Base-by-base conservation (phyloP, 345 rosid species). In the Xanthoceras sorbifolium region DNA sequence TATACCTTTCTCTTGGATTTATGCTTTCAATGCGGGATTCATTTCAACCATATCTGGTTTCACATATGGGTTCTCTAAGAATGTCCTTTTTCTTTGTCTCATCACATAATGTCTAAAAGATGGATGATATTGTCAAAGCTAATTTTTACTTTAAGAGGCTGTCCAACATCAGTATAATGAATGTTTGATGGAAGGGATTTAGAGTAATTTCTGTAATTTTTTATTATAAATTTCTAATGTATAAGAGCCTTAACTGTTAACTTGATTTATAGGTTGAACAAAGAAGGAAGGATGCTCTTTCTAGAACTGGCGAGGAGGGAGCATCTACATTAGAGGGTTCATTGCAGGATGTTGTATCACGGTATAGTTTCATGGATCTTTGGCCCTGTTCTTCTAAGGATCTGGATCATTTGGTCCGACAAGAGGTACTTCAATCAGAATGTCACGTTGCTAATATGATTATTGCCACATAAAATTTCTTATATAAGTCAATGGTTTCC, bases 281-380 rank as follows among this genome's bases (percentile, higher is more conserved):
- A 79, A 86, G 99, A 84, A 88, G 90, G 75, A 95, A 95, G 78
- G 99, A 95, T 85, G 96, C 99, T 75, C 92, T 95, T 79, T 87
- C 90, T 63, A 88, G 89, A 78, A 85, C 84, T 62, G 82, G 78
- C 71, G 96, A 91, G 82, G 98, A 91, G 76, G 97, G 89, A 68
- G 80, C 83, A 59, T 80, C 91, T 64, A 83, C 83, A 22, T 76
- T 84, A 57, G 96, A 91, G 71, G 85, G 82, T 81, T 90, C 97
- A 64, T 85, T 95, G 78, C 90, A 89, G 75, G 98, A 93, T 80
- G 89, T 90, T 63, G 92, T 87, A 46, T 87, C 96, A 72, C 92
- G 98, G 28, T 91, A 95, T 79, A 86, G 93, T 81, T 95, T 85
- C 87, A 95, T 91, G 99, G 99, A 90, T 87, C 93, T 95, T 50